phyloP scores from a whole-genome alignment of 306 rosid genomes.

The Lathyrus tuberosus region DNA sequence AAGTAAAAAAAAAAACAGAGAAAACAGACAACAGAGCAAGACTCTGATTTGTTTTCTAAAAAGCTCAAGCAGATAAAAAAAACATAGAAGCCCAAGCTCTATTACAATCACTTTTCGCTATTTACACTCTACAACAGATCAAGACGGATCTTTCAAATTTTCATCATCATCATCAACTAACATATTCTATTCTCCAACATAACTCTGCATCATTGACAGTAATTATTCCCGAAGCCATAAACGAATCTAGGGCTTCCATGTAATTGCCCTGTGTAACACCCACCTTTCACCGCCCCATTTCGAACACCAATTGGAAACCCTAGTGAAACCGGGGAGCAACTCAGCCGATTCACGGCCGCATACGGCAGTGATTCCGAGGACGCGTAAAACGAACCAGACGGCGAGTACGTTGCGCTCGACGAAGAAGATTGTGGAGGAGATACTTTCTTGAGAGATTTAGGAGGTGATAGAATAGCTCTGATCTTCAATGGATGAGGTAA shows the following conservation, averaged over 20 bases:
- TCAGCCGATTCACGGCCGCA: conserved; percentile 38
- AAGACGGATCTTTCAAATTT: background rate
- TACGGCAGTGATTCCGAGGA: conserved; percentile 33
- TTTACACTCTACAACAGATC: background rate
- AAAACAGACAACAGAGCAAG: conserved; percentile 11
- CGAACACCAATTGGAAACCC: conserved; percentile 33
- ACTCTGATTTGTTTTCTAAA: background rate
- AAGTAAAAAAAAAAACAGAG: background rate
- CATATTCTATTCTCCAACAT: background rate
- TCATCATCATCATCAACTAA: conserved; percentile 1
- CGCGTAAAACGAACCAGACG: conserved; percentile 49
- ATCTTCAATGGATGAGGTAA: conserved; percentile 54
- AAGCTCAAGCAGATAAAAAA: background rate
- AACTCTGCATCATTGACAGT: conserved; percentile 45
- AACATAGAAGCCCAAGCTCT: background rate
- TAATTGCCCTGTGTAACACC: conserved; percentile 32
- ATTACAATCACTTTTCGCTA: background rate
- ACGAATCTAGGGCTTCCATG: conserved; percentile 44
- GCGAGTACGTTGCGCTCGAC: conserved; percentile 44
- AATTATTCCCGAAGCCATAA: conserved; percentile 35
- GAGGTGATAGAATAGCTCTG: conserved; percentile 67
- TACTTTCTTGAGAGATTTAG: conserved; percentile 47
- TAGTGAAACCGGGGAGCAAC: conserved; percentile 42
- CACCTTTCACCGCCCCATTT: conserved; percentile 40
- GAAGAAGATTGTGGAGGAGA: conserved; percentile 64